Evolutionary conservation across 495 filamentous ascomycete species (phyloP), one percentile per base, ranked within the genome.

Genomic region (Staphylotrichum tortipilum): DNA sequence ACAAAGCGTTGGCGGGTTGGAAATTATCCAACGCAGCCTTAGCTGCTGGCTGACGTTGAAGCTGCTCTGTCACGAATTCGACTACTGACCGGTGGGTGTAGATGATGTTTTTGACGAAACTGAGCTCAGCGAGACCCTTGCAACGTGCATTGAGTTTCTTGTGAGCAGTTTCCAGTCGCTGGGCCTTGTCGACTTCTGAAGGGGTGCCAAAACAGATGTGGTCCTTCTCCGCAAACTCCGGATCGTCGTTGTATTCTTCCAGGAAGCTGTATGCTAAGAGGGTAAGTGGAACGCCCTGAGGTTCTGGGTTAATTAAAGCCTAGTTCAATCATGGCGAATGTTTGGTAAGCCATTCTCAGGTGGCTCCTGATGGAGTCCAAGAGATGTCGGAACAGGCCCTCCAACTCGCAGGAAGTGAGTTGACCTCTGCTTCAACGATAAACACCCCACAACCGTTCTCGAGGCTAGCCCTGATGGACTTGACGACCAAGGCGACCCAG

Each of bases 401-500:
- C 43, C 21, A 43, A 14, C 10, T 45, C 43, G 3, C 31, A 0
- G 30, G 43, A 2, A 45, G 18, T 3, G 28, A 22, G 2, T 45
- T 11, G 31, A 47, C 9, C 19, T 47, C 41, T 17, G 19, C 18
- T 11, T 31, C 41, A 7, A 44, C 18, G 11, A 9, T 4, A 0
- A n/a, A 37, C 2, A 36, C 0, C 1, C 3, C 28, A 7, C 3
- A 45, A 1, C 28, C 43, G 43, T 45, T 30, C 8, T 33, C 28
- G 4, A 45, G n/a, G 8, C 17, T 28, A 1, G 28, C 2, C 18
- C 43, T 35, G 3, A 45, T 45, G 2, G 43, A 22, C 17, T 39
- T 29, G 22, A 52, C 41, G 9, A 30, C 35, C 41, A 31, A 52
- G 41, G 29, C 41, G 14, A 12, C 35, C 49, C 49, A 52, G 12